Evolutionary conservation across 257 asterid genomes (phyloP).

Genomic region (Solanum medicagineum): DNA sequence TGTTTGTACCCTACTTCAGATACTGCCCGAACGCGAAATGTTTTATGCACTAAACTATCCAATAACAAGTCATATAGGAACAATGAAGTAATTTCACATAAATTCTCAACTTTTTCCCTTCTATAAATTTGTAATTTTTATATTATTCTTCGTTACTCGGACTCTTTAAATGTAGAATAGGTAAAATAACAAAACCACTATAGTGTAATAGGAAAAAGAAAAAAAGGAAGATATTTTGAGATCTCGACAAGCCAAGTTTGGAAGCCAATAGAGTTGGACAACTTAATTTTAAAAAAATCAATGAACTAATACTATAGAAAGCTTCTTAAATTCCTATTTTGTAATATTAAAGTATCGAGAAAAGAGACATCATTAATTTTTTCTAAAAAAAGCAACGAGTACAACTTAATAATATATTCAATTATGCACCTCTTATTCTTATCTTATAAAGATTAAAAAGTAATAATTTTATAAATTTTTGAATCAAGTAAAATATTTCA

Average conservation of each 20-base stretch:
- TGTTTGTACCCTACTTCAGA: neutral
- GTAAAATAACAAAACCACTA: neutral
- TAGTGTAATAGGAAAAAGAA: too few species aligned
- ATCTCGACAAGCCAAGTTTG: too few species aligned
- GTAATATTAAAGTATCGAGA: too few species aligned
- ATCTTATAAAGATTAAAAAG: too few species aligned
- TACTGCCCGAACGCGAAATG: rapidly evolving
- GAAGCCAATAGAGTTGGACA: rapidly evolving
- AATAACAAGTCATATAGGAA: neutral
- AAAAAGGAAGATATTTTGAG: too few species aligned
- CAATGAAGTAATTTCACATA: neutral
- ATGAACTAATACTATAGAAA: too few species aligned
- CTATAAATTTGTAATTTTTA: neutral
- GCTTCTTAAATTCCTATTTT: too few species aligned
- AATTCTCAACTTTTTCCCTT: neutral
- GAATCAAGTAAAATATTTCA: neutral
- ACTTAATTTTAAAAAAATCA: too few species aligned
- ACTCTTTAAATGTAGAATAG: neutral
- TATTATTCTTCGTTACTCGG: neutral
- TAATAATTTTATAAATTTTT: neutral
- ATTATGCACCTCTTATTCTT: too few species aligned
- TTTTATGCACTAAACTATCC: neutral
- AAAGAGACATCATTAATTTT: too few species aligned
- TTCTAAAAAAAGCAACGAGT: too few species aligned
- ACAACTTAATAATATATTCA: too few species aligned